Evolutionary conservation across 2,329 filamentous ascomycete genomes (phyloP), one percentile per base, ranked within the genome.

Genomic region (Cephalotrichum gorgonifer): DNA sequence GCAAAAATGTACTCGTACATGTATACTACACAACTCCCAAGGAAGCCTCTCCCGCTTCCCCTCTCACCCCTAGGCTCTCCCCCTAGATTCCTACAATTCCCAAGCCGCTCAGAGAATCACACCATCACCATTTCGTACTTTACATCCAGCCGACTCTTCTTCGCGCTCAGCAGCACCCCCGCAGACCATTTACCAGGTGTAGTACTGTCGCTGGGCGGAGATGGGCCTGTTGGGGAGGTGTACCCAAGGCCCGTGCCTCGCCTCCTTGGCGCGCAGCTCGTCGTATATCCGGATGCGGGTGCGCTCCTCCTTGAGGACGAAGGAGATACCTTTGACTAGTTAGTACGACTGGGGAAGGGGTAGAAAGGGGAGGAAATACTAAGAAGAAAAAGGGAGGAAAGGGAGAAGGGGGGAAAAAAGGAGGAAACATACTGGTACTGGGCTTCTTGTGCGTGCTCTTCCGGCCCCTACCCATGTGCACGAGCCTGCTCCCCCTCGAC

Each of bases 281-380:
- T 87, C 74, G 60, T 85, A 79, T 62, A 89, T 77, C 52, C 93
- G 79, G 59, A 96, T 82, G 49, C 89, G 76, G 6, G 93, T 95
- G 65, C 85, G 86, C 65, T 97, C 90, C 64, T 98, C 93, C 71
- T 97, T 98, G 62, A 98, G 71, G 14, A 95, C 65, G 31, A 98
- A 69, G 0, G 83, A 81, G 52, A 96, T 78, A 55, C 76, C 87
- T 89, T 56, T n/a, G 33, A 25, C 25, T n/a, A 35, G 54, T 64
- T 47, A 62, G 56, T 38, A 43, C 28, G 23, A 31, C 22, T 44
- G 14, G 33, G 3, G 9, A 31, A 47, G 17, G 17, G 31, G 33
- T 25, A 39, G 11, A 45, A 42, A 30, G 43, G 9, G 8, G 4
- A 17, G 31, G 6, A 11, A 22, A 43, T 35, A 44, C 15, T 20